A percentile compares a stretch with the other conserved stretches of the same genome.
Evolutionary conservation across 768 basidiomycete species (phyloP).

Genomic region (Zangia roseola): DNA sequence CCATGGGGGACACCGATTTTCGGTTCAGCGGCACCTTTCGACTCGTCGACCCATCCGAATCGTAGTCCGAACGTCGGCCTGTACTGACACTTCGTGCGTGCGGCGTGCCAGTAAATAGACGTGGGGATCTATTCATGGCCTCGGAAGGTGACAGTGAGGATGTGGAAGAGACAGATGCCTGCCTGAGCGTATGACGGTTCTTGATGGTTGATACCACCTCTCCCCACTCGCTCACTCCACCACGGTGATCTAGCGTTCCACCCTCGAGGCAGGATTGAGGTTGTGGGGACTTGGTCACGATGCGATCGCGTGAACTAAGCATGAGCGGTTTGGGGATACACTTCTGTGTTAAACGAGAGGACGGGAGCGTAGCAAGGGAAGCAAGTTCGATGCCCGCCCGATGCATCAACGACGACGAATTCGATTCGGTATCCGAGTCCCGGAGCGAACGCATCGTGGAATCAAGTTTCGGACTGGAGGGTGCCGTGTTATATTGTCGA

Average conservation of each 20-base stretch:
- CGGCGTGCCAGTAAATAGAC: constrained; percentile 16
- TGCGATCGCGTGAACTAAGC: constrained; percentile 50
- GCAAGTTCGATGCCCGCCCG: constrained; percentile 40
- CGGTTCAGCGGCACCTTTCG: constrained; percentile 64
- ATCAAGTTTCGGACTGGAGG: constrained; percentile 30
- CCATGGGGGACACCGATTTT: constrained; percentile 71
- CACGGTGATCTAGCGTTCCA: constrained; percentile 33
- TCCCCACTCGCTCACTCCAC: constrained; percentile 41
- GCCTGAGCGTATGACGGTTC: constrained; percentile 39
- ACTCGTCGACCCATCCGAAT: constrained; percentile 55
- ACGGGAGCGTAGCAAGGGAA: constrained; percentile 43
- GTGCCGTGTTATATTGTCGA: constrained; percentile 27
- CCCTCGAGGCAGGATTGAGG: constrained; percentile 28
- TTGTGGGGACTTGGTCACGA: constrained; percentile 28
- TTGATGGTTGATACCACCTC: constrained; percentile 41
- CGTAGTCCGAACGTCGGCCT: constrained; percentile 46
- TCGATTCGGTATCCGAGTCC: constrained; percentile 21
- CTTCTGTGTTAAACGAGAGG: constrained; percentile 39
- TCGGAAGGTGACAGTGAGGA: constrained; percentile 66
- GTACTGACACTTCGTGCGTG: constrained; percentile 17
- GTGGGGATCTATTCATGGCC: constrained; percentile 33
- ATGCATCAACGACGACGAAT: constrained; percentile 30
- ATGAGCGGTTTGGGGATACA: constrained; percentile 65
- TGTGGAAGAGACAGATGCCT: constrained; percentile 60
- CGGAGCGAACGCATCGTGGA: constrained; percentile 8